These are phyloP conservation scores for Acrasis kona DNA, from an alignment of 78 protist species.

Conservation along the genomic window DNA sequence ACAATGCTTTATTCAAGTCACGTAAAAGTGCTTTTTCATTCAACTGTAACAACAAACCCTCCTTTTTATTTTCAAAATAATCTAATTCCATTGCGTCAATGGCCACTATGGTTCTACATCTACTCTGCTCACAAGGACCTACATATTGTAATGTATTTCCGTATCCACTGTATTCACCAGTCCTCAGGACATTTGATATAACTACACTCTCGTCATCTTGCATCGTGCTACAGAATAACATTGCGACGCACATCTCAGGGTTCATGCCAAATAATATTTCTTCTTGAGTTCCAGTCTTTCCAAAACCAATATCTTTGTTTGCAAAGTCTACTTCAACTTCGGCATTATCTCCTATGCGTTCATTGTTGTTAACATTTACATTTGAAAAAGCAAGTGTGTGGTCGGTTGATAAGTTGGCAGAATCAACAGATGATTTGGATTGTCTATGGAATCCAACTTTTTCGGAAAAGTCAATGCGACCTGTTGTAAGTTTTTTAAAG, in stretches of 20 bases:
- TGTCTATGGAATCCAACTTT: too few species aligned
- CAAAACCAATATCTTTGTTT: conserved; percentile 49
- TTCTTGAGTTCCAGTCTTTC: conserved; percentile 41
- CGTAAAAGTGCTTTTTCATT: not conserved
- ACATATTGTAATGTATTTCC: not conserved
- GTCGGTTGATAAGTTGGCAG: too few species aligned
- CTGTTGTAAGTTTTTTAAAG: too few species aligned
- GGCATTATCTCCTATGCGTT: too few species aligned
- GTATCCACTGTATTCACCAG: conserved; percentile 36
- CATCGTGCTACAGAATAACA: conserved; percentile 14
- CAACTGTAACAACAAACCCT: not conserved
- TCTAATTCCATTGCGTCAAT: conserved; percentile 2
- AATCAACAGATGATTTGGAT: too few species aligned
- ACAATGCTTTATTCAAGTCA: not conserved
- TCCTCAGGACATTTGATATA: not conserved
- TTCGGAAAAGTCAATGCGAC: too few species aligned
- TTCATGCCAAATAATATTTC: conserved; percentile 35
- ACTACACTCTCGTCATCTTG: conserved; percentile 1
- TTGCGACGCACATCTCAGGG: conserved; percentile 34
- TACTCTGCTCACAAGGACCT: not conserved
- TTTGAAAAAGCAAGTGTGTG: too few species aligned
- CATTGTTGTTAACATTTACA: too few species aligned
- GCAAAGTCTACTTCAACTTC: conserved; percentile 67
- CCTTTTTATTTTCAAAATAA: not conserved
- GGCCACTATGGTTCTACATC: not conserved